Evolutionary conservation across 345 rosid genomes (phyloP).

Genomic region (Euclidium syriacum): DNA sequence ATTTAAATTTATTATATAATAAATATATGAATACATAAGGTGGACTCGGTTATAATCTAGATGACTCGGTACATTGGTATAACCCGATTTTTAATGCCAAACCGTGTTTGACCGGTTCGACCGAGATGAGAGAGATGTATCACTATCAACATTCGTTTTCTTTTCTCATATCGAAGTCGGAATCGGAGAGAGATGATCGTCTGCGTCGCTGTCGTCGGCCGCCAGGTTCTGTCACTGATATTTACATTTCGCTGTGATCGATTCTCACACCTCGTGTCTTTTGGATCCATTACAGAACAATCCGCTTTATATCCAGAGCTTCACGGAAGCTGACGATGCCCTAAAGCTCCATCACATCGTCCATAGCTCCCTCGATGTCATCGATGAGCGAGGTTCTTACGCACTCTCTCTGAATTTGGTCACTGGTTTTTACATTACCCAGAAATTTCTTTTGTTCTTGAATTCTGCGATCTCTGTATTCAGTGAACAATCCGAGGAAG

Average conservation of each 20-base stretch:
- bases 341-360: slow-evolving; percentile 90
- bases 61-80: too few species aligned
- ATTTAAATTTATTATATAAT: too few species aligned
- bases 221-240: slow-evolving; percentile 46
- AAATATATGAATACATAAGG: too few species aligned
- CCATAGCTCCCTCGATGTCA: slow-evolving; percentile 86
- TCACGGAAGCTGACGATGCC: slow-evolving; percentile 84
- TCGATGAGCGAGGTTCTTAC: slow-evolving; percentile 71
- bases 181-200: slow-evolving; percentile 63
- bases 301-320: slow-evolving; percentile 88
- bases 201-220: slow-evolving; percentile 84
- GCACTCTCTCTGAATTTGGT: neutral
- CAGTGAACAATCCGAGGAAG: slow-evolving; percentile 88
- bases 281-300: slow-evolving; percentile 50
- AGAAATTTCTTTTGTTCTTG: neutral
- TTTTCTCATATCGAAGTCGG: neutral
- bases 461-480: neutral
- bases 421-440: too few species aligned
- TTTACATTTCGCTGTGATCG: neutral
- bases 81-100: too few species aligned
- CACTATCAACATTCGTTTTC: neutral
- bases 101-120: neutral
- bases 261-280: neutral
- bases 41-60: too few species aligned
- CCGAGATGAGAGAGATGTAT: neutral